Conservation (phyloP, 345 rosid genomes). For the Diplotaxis tenuifolia region DNA sequence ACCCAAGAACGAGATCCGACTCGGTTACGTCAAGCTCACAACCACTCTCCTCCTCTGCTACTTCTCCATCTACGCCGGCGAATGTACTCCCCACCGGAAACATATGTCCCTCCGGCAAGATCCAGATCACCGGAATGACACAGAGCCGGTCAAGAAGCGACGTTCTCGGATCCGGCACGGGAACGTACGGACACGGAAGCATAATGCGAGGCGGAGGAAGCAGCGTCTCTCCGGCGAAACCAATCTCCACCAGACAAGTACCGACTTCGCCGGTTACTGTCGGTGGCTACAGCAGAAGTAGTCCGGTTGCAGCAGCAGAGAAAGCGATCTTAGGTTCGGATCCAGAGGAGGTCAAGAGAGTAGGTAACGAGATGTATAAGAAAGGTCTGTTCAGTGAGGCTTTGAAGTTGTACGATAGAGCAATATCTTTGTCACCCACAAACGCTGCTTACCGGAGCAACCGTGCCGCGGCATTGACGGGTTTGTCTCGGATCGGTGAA, state of each 20-base stretch:
- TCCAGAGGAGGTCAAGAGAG: constrained; percentile 78
- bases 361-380: constrained; percentile 79
- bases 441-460: constrained; percentile 81
- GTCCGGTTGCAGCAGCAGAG: constrained; percentile 26
- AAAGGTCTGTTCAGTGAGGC: constrained; percentile 77
- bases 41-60: constrained; percentile 56
- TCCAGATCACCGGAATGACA: constrained; percentile 65
- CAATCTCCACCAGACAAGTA: neutral
- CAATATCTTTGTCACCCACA: constrained; percentile 66
- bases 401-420: constrained; percentile 70
- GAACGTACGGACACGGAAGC: constrained; percentile 88
- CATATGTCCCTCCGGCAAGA: constrained; percentile 83
- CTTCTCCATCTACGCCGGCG: constrained; percentile 49
- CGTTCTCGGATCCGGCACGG: constrained; percentile 84
- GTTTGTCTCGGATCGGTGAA: constrained; percentile 60
- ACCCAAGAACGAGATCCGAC: constrained; percentile 62
- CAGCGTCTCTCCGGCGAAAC: constrained; percentile 30
- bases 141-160: constrained; percentile 62
- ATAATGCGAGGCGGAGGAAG: constrained; percentile 67
- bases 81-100: constrained; percentile 79
- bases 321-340: constrained; percentile 42
- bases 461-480: constrained; percentile 83
- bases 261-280: constrained; percentile 21
- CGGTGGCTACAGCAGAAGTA: constrained; percentile 18
- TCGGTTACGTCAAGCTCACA: constrained; percentile 44